Base-by-base conservation (phyloP, 1,284 basidiomycete species). In the Pyrrhoderma noxium region DNA sequence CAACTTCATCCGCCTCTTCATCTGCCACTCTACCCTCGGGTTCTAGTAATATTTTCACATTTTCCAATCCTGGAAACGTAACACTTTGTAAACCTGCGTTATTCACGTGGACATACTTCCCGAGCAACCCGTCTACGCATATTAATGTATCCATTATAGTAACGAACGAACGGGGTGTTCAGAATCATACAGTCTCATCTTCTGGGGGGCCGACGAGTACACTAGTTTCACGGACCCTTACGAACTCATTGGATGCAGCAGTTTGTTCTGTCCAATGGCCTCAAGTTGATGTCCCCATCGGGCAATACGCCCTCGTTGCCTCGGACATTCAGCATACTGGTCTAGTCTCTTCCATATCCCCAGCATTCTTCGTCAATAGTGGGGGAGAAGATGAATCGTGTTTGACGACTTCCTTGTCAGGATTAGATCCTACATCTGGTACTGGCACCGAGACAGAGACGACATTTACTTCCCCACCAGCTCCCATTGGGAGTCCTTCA, bases 231-330 rank as follows among this genome's bases (percentile, higher is more conserved):
- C 60, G 52, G 45, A 61, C 57, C 21, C 48, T 64, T 5, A 45
- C 59, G 1, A 61, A 57, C 9, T 49, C 56, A 25, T 45, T 61
- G 23, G 53, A 57, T 11, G 57, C 60, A 3, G 54, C 52, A 2
- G 57, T 57, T 3, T 41, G 54, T 22, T 19, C 44, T 18, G 42
- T 61, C 22, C 31, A 43, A n/a, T 65, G 63, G 63, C 25, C 36
- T 9, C 38, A 41, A 2, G 61, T 60, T 11, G 58, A 64, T 53
- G 59, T 65, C n/a, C 60, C 58, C 9, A 47, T 35, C 11, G 63
- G 63, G 11, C 5, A 44, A 22, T 65, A 65, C 53, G 53, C 57
- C 44, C 60, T 56, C 13, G 46, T 61, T 37, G 63, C 60, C 7
- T 56, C 58, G 52, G 59, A 60, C 41, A 59, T 59, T 16, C 7